These are phyloP conservation scores for Candida ficus DNA, from an alignment of 805 yeast species.

Conservation along the genomic window DNA sequence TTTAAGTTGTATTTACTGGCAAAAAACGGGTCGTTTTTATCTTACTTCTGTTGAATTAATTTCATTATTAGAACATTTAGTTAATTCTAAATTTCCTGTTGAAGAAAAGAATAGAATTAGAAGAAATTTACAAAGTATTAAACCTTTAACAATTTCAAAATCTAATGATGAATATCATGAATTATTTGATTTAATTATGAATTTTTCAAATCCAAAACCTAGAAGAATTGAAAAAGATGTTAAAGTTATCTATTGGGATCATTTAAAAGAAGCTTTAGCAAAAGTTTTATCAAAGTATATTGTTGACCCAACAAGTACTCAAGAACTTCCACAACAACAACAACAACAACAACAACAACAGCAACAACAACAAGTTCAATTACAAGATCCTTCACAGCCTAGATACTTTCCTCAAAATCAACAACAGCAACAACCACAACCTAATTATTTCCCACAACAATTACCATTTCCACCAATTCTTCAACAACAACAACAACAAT, in stretches of 20 bases:
- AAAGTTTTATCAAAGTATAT: slow-evolving; percentile 56
- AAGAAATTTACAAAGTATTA: slow-evolving; percentile 58
- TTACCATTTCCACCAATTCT: background rate
- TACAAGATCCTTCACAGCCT: background rate
- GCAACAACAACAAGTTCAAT: slow-evolving; percentile 1
- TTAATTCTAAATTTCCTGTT: slow-evolving; percentile 49
- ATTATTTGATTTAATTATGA: slow-evolving; percentile 49
- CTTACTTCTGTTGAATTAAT: slow-evolving; percentile 67
- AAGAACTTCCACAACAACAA: background rate
- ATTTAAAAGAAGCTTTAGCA: slow-evolving; percentile 45
- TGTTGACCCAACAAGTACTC: slow-evolving; percentile 15
- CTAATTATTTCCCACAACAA: background rate
- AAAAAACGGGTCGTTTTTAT: slow-evolving; percentile 39
- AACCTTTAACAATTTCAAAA: slow-evolving; percentile 56
- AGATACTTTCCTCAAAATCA: background rate
- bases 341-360: slow-evolving; percentile 2
- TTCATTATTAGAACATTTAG: slow-evolving; percentile 48
- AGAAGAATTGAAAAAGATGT: slow-evolving; percentile 67
- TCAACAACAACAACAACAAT: background rate
- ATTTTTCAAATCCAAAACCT: slow-evolving; percentile 58
- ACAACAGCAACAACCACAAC: background rate
- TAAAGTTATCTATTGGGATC: slow-evolving; percentile 59
- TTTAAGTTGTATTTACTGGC: slow-evolving; percentile 58
- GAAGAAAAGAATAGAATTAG: slow-evolving; percentile 69
- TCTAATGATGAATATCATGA: slow-evolving; percentile 31